These are phyloP conservation scores for Cornus florida DNA, from an alignment of 148 eudicot genomes.

Conservation along the genomic window DNA sequence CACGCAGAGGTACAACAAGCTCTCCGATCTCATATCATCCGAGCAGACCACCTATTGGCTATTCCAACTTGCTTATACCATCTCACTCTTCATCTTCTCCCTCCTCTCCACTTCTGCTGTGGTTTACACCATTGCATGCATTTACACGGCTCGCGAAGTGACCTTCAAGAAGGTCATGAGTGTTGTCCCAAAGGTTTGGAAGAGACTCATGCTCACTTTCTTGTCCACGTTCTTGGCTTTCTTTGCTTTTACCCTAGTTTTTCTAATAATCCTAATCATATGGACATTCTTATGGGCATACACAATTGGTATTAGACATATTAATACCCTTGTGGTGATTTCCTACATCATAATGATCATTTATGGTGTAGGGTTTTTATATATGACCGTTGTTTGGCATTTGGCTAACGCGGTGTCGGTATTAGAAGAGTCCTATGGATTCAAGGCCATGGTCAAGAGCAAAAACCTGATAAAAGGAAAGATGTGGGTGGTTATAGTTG, in stretches of 20 bases:
- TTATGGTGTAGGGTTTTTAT: neutral
- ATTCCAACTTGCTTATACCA: conserved; percentile 11
- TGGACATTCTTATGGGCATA: too few species aligned
- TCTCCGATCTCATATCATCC: conserved; percentile 1
- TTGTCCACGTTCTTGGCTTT: neutral
- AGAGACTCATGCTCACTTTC: too few species aligned
- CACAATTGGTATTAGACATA: too few species aligned
- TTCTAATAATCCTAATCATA: neutral
- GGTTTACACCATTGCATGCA: conserved; percentile 19
- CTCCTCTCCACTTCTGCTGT: conserved; percentile 22
- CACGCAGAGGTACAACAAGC: neutral
- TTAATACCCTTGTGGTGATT: neutral
- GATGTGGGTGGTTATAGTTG: conserved; percentile 1
- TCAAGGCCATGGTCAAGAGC: conserved; percentile 21
- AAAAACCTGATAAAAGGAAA: conserved; percentile 16
- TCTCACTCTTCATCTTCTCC: conserved; percentile 12
- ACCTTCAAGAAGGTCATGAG: conserved; percentile 13
- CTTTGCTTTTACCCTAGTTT: neutral
- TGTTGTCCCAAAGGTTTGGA: too few species aligned
- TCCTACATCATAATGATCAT: neutral
- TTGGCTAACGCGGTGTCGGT: conserved; percentile 22
- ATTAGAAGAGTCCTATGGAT: conserved; percentile 9
- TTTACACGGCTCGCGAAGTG: conserved; percentile 13
- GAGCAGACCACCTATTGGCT: neutral
- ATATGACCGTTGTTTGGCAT: conserved; percentile 18